Evolutionary conservation across 768 basidiomycete genomes (phyloP), one percentile per base, ranked within the genome.

Genomic region (Tylopilus sp.): DNA sequence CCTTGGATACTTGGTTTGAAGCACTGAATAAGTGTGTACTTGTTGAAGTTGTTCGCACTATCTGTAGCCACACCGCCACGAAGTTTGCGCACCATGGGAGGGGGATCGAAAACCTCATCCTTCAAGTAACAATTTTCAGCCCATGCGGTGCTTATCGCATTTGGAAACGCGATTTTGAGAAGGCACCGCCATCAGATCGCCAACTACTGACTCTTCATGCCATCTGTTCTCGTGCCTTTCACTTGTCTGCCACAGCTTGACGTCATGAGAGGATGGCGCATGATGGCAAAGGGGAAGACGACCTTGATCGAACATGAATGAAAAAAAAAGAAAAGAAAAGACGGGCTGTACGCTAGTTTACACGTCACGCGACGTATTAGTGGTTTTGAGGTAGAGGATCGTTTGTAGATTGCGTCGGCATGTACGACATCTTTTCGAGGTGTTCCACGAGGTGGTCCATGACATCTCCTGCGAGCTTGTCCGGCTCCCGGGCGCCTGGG

Each of bases 371-470:
- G 30, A 12, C 15, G 31, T 31, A 15, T 31, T 31, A 31, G 31
- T 12, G 31, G 31, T 31, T 15, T 12, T 15, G 31, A 12, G 31
- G 12, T 12, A 31, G 31, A 7, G 31, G 4, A 13, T 31, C 31
- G 13, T 31, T 31, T 13, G 31, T 31, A 31, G 31, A 31, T 13
- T 31, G 31, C 8, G 38, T 39, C 20, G 20, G 38, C 15, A 13
- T 1, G 6, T 49, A 33, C 1, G 84, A 83, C 66, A 95, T 66
- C 23, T 77, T 83, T 31, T 86, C 91, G 39, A 94, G 73, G 56
- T 86, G 84, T 58, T 88, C 81, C n/a, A 91, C 88, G 25, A 93
- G 69, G 56, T 88, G 83, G 44, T 89, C 85, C 88, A 94, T 90
- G 15, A 85, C 85, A 33, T 85, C 82, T 22, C 43, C 33, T 25